phyloP scores from a whole-genome alignment of 257 asterid species.

The Agastache rugosa region DNA sequence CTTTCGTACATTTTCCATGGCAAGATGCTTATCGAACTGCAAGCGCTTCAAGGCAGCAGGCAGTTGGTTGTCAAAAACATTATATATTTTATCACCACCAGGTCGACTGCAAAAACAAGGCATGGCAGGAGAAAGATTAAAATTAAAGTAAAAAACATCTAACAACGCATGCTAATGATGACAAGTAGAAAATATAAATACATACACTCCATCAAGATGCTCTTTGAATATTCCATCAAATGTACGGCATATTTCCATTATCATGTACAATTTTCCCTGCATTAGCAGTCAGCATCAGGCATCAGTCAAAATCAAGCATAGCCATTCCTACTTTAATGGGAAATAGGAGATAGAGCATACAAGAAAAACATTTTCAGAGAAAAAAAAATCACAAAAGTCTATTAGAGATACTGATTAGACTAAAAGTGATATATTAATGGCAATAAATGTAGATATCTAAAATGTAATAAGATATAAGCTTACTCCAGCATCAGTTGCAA shows the following conservation, averaged over 20 bases:
- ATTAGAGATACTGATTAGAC: not conserved
- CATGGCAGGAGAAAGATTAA: constrained; percentile 34
- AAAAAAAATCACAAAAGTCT: constrained; percentile 7
- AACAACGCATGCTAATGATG: not conserved
- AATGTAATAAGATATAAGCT: constrained; percentile 41
- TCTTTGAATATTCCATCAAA: constrained; percentile 97
- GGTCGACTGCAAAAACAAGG: constrained; percentile 74
- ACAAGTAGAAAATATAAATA: constrained; percentile 21
- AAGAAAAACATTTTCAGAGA: constrained; percentile 1
- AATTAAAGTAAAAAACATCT: constrained; percentile 19
- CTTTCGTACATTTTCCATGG: constrained; percentile 98
- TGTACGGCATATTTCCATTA: constrained; percentile 92
- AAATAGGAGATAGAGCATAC: constrained; percentile 5
- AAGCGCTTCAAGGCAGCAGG: constrained; percentile 97
- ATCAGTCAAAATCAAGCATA: not conserved
- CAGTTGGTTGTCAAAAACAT: constrained; percentile 89
- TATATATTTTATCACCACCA: constrained; percentile 95
- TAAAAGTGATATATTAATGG: constrained; percentile 17
- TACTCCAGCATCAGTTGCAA: constrained; percentile 98
- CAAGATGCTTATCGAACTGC: constrained; percentile 97
- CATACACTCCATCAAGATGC: constrained; percentile 97
- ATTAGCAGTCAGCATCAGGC: constrained; percentile 35
- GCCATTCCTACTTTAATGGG: not conserved
- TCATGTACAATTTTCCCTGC: constrained; percentile 98
- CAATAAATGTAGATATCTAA: not conserved